Evolutionary conservation across 73 alveolate species (phyloP).

Genomic region (Paramecium sexaurelia): DNA sequence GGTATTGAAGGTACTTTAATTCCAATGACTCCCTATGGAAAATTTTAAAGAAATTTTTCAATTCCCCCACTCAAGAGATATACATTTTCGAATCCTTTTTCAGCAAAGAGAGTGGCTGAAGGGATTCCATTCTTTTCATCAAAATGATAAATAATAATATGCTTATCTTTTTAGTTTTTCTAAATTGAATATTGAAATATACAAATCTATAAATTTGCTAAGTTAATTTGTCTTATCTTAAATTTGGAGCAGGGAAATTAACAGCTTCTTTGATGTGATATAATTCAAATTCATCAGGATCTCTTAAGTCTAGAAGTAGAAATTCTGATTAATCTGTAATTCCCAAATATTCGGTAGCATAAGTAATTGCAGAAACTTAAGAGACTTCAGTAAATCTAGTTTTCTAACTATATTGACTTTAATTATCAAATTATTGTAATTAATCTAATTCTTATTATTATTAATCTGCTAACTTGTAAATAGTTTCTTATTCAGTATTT

Average conservation of each 20-base stretch:
- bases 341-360: slow-evolving; percentile 84
- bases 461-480: slow-evolving; percentile 70
- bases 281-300: slow-evolving; percentile 79
- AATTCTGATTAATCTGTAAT: slow-evolving; percentile 80
- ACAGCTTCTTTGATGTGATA: slow-evolving; percentile 84
- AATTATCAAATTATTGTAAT: slow-evolving; percentile 10
- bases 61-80: slow-evolving; percentile 87
- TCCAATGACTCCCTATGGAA: slow-evolving; percentile 79
- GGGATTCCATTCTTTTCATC: slow-evolving; percentile 89
- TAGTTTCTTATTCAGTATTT: slow-evolving; percentile 66
- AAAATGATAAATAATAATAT: slow-evolving; percentile 81
- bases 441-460: background rate
- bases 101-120: slow-evolving; percentile 77
- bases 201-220: slow-evolving; percentile 83
- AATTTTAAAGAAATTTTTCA: slow-evolving; percentile 75
- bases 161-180: slow-evolving; percentile 86
- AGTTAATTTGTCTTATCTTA: slow-evolving; percentile 84
- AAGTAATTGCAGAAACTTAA: slow-evolving; percentile 81
- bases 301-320: slow-evolving; percentile 88
- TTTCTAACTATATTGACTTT: slow-evolving; percentile 57
- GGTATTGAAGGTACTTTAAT: slow-evolving; percentile 34
- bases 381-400: slow-evolving; percentile 72
- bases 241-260: slow-evolving; percentile 85
- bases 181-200: background rate
- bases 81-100: slow-evolving; percentile 90